phyloP scores from a whole-genome alignment of 306 rosid species.

The Rosa rugosa region DNA sequence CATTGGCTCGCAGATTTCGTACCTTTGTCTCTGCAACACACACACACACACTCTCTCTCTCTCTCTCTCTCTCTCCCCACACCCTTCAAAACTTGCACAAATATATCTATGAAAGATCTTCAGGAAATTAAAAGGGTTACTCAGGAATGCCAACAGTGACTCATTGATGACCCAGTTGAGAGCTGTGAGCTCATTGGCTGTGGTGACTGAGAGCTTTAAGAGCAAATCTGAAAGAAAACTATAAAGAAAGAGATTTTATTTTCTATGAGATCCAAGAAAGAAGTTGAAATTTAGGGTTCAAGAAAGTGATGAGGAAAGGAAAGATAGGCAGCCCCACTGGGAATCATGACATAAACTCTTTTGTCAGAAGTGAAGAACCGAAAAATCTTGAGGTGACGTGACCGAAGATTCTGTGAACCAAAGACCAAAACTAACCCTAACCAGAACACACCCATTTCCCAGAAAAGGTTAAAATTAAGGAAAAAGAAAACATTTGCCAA shows the following conservation, averaged over 20 bases:
- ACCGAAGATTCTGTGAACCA: constrained; percentile 64
- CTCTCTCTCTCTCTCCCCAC: constrained; percentile 6
- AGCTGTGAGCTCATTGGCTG: constrained; percentile 1
- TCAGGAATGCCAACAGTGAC: constrained; percentile 41
- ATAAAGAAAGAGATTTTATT: constrained; percentile 31
- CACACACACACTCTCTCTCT: too few relatives aligned
- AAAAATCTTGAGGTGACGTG: constrained; percentile 76
- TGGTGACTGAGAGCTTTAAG: not conserved
- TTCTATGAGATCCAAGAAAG: constrained; percentile 13
- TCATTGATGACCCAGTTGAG: constrained; percentile 30
- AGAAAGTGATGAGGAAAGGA: constrained; percentile 36
- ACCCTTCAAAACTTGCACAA: constrained; percentile 38
- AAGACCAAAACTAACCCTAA: constrained; percentile 59
- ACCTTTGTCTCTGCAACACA: constrained; percentile 36
- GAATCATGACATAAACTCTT: constrained; percentile 59
- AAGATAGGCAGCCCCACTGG: constrained; percentile 27
- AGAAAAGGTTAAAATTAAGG: constrained; percentile 13
- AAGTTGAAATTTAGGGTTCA: constrained; percentile 44
- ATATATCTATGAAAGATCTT: constrained; percentile 54
- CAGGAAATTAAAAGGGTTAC: constrained; percentile 40
- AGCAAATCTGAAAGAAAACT: not conserved
- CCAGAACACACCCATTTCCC: constrained; percentile 45
- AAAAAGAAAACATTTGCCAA: constrained; percentile 28
- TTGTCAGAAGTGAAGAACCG: constrained; percentile 72
- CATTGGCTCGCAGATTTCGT: constrained; percentile 61